A percentile compares a stretch with the other conserved stretches of the same genome.
phyloP scores from a whole-genome alignment of 2,329 filamentous ascomycete species.

The Cryphonectria radicalis region DNA sequence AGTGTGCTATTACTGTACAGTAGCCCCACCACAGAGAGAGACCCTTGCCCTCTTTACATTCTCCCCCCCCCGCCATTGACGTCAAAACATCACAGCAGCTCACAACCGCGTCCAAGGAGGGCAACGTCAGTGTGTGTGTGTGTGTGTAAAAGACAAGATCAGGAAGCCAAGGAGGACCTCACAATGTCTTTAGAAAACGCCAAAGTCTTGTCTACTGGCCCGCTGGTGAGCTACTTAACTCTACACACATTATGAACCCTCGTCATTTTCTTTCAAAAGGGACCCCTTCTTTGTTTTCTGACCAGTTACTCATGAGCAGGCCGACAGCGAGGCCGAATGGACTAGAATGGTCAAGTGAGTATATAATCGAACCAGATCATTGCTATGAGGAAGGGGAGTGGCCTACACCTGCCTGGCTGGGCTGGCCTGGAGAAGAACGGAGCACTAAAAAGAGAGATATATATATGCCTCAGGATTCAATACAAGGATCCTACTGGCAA shows the following conservation, averaged over 20 bases:
- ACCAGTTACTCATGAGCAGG: slow-evolving; percentile 37
- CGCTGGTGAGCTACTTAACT: slow-evolving; percentile 46
- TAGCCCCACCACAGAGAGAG: no score
- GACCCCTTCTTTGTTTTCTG: not conserved
- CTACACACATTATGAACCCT: not conserved
- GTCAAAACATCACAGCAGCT: not conserved
- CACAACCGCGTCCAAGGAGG: no score
- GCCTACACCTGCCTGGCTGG: not conserved
- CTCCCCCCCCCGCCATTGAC: not conserved
- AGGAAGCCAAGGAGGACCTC: not conserved
- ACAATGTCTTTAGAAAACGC: slow-evolving; percentile 49
- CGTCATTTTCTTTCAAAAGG: not conserved
- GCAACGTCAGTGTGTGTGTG: no score
- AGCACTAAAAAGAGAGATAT: not conserved
- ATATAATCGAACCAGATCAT: not conserved
- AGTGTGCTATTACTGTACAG: no score
- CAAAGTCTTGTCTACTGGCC: slow-evolving; percentile 49
- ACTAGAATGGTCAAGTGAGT: slow-evolving; percentile 61
- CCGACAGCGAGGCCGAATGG: slow-evolving; percentile 60
- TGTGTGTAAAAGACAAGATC: not conserved
- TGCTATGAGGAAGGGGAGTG: no score
- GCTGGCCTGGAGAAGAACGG: not conserved
- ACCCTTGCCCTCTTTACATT: not conserved
- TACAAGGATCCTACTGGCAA: slow-evolving; percentile 67
- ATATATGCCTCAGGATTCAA: slow-evolving; percentile 50